Evolutionary conservation across 305 asterid species (phyloP), one percentile per base, ranked within the genome.

Genomic region (Lippia alba): DNA sequence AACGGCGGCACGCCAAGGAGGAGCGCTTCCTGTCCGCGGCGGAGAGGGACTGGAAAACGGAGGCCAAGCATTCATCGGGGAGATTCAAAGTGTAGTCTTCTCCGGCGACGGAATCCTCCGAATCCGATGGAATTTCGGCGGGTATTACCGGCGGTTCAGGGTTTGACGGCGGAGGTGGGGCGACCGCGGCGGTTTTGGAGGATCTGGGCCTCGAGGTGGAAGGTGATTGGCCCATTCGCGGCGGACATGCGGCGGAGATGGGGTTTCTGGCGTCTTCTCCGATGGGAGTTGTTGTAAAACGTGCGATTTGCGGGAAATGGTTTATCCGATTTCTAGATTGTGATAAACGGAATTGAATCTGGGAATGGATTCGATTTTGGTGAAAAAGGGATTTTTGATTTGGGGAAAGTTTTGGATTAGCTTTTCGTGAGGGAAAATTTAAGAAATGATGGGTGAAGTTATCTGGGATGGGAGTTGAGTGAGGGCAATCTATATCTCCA

Each of bases 51-150:
- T 80, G 84, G 80, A 80, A 76, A 40, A 80, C 60, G 32, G 14
- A 41, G 55, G 80, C 81, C 39, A 80, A 36, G 40, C 82, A 77
- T 56, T 80, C 85, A 51, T 80, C 84, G 0, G 84, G 84, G 57
- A 80, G 67, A 51, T 66, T 61, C 63, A 45, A 66, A 0, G 81
- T 66, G 84, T 69, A 76, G 58, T 80, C 84, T 3, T 34, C 11
- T 11, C 67, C 32, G 18, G 59, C 18, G 5, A 12, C 65, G 59
- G 32, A 49, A 45, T 49, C 69, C 5, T 51, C 75, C 53, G 8
- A 33, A 18, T 34, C 51, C 44, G 61, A 9, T 2, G 46, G 11
- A 6, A 55, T 14, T 17, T 12, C 73, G 17, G 55, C 74, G 12
- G 77, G 68, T 51, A 19, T 57, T 16, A 12, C 56, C 0, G 51